Conservation (phyloP, 2,329 filamentous ascomycete genomes). For the Calonectria hongkongensis region DNA sequence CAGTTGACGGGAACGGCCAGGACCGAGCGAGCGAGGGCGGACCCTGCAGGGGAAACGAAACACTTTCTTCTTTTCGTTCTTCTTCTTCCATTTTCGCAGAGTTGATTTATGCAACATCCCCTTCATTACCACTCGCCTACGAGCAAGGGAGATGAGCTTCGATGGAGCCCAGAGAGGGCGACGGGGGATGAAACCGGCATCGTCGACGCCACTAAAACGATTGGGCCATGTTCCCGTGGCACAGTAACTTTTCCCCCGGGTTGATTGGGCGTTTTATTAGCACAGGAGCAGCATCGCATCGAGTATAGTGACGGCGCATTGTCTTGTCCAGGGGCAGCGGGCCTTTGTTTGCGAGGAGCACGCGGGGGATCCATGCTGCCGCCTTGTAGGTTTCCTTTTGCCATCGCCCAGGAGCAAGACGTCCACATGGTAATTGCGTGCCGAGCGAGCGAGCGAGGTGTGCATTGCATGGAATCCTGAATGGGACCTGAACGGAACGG, state of each 20-base stretch:
- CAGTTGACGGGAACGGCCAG: slow-evolving; percentile 33
- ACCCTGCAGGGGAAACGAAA: slow-evolving; percentile 35
- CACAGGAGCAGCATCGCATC: slow-evolving; percentile 28
- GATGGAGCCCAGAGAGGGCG: slow-evolving; percentile 13
- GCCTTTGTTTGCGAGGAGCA: slow-evolving; percentile 17
- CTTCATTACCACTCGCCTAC: slow-evolving; percentile 6
- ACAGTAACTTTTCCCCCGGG: slow-evolving; percentile 18
- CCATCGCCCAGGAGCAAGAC: neutral
- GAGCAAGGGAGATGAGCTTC: slow-evolving; percentile 13
- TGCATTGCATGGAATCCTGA: slow-evolving; percentile 19
- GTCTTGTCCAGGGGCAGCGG: neutral
- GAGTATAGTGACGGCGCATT: slow-evolving; percentile 30
- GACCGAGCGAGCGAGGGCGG: slow-evolving; percentile 11
- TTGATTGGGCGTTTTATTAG: slow-evolving; percentile 33
- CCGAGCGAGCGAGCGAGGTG: slow-evolving; percentile 16
- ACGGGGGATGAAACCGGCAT: neutral
- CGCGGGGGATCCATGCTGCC: slow-evolving; percentile 26
- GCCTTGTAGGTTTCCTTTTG: slow-evolving; percentile 15
- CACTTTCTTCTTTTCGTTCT: slow-evolving; percentile 7
- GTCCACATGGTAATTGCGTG: slow-evolving; percentile 20
- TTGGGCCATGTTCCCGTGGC: slow-evolving; percentile 25
- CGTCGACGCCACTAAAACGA: slow-evolving; percentile 17
- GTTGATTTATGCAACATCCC: slow-evolving; percentile 12
- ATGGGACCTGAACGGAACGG: neutral
- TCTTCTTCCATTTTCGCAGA: neutral